Evolutionary conservation across 2,329 filamentous ascomycete species (phyloP), one percentile per base, ranked within the genome.

Genomic region (Penicillium occitanis): DNA sequence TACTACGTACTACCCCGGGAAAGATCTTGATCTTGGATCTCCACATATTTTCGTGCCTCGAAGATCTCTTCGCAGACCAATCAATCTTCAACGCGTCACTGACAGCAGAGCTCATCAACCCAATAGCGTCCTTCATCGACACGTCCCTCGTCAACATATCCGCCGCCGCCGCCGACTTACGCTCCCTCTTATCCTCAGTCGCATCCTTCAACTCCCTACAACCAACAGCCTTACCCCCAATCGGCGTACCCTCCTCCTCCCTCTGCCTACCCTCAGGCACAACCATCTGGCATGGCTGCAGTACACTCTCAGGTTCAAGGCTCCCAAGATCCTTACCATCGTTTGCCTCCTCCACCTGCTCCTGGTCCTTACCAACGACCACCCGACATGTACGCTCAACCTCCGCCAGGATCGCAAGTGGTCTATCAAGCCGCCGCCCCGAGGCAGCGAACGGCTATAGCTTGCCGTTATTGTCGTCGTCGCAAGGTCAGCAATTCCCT

Each of bases 391-490:
- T 81, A 81, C 67, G 73, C 71, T 61, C 76, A 75, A 53, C 76
- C 78, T 50, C 48, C 50, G 25, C 71, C 74, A 35, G 74, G 75
- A 53, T 74, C 75, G 46, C 79, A 76, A 67, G 75, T 79, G 25
- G 77, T 78, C 63, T 81, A 81, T 66, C 78, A 78, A 69, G 77
- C 79, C 58, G 78, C 82, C 42, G 82, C 82, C 51, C 82, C 82
- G 11, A 76, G 82, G 69, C 82, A 84, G 73, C 77, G 82, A 57
- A 84, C 82, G 17, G 82, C 82, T 60, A 84, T 84, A 69, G 82
- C 82, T 35, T 84, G 82, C 70, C 80, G 81, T 63, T 84, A 84
- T 68, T 84, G 82, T 72, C 77, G 82, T 63, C 79, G 82, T 72
- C 80, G 82, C 69, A 84, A 84, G 80, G 82, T 84, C 76, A 65